Percentiles rank a stretch among this genome's conserved stretches.
These are phyloP conservation scores for Aspergillus sp. DNA, from an alignment of 2,329 filamentous ascomycete genomes.

Conservation along the genomic window DNA sequence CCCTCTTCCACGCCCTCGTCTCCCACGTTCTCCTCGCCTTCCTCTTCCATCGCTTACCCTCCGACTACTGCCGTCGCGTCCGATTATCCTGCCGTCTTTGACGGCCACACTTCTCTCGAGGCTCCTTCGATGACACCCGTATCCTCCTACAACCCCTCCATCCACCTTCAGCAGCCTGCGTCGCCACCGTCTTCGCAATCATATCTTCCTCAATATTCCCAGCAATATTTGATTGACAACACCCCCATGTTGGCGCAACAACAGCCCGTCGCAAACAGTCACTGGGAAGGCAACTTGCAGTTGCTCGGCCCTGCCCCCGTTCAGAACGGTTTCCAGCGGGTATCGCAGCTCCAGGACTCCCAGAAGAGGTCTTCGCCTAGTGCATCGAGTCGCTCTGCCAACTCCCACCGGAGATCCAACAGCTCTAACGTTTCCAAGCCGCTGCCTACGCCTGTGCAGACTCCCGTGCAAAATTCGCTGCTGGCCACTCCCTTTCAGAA, in stretches of 20 bases:
- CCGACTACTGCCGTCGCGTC: slow-evolving; percentile 20
- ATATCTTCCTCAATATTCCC: slow-evolving; percentile 26
- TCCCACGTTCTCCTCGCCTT: slow-evolving; percentile 25
- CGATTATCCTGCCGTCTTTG: slow-evolving; percentile 18
- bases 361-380: slow-evolving; percentile 39
- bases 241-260: slow-evolving; percentile 39
- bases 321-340: slow-evolving; percentile 19
- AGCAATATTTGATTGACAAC: slow-evolving; percentile 19
- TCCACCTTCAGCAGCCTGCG: slow-evolving; percentile 26
- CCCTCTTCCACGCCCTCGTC: slow-evolving; percentile 33
- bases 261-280: slow-evolving; percentile 28
- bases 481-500: slow-evolving; percentile 42
- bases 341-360: slow-evolving; percentile 13
- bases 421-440: slow-evolving; percentile 46
- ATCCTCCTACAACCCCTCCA: slow-evolving; percentile 34
- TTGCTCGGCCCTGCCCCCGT: slow-evolving; percentile 30
- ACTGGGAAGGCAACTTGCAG: slow-evolving; percentile 33
- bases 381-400: slow-evolving; percentile 24
- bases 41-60: slow-evolving; percentile 22
- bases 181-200: slow-evolving; percentile 27
- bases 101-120: slow-evolving; percentile 26
- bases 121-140: slow-evolving; percentile 37
- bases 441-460: slow-evolving; percentile 52
- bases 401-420: slow-evolving; percentile 34
- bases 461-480: slow-evolving; percentile 49